These are phyloP conservation scores for Aurantiochytrium sp. DNA, from an alignment of 108 stramenopile genomes.

Conservation along the genomic window DNA sequence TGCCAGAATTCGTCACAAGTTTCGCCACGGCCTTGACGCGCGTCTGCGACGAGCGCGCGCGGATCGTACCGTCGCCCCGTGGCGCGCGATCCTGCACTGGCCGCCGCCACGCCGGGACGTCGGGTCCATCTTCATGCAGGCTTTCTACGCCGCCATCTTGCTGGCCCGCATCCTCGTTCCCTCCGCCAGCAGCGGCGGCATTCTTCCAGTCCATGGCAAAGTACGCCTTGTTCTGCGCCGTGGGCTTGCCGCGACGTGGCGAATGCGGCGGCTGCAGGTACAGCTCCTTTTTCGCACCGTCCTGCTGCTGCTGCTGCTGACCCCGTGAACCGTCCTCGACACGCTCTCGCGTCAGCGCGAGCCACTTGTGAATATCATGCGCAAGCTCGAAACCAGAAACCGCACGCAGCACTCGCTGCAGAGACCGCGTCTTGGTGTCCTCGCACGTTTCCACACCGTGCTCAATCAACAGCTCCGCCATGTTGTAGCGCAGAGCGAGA, in stretches of 20 bases:
- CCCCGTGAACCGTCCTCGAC: not conserved
- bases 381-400: not conserved
- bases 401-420: not conserved
- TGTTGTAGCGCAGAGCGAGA: not conserved
- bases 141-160: not conserved
- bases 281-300: not conserved
- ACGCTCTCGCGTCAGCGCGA: not conserved
- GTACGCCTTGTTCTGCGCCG: not conserved
- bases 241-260: not conserved
- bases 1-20: not conserved
- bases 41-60: not conserved
- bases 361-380: not conserved
- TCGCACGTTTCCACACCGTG: conserved; percentile 1
- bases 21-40: not conserved
- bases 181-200: not conserved
- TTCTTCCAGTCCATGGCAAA: not conserved
- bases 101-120: not conserved
- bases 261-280: not conserved
- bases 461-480: not conserved
- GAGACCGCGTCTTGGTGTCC: not conserved
- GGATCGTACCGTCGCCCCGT: not conserved
- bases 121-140: not conserved
- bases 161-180: not conserved
- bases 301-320: not conserved
- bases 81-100: not conserved